phyloP scores from a whole-genome alignment of 2,329 filamentous ascomycete species.

The Penicillium olsonii region DNA sequence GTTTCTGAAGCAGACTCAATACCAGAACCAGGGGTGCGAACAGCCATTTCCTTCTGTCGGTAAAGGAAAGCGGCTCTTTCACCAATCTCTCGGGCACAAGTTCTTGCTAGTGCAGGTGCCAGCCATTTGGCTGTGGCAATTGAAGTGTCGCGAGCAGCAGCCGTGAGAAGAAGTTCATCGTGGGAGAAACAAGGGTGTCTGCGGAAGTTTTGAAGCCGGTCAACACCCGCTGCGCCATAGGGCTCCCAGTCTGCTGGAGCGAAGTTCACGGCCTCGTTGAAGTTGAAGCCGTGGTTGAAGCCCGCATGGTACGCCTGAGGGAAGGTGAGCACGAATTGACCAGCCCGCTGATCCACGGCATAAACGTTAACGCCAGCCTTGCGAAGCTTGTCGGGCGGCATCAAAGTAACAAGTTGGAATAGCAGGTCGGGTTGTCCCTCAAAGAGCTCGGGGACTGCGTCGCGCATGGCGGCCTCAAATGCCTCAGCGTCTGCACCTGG shows the following conservation, averaged over 20 bases:
- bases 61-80: constrained; percentile 69
- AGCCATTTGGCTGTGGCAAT: constrained; percentile 97
- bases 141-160: constrained; percentile 73
- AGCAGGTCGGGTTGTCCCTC: constrained; percentile 95
- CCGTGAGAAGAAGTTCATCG: constrained; percentile 89
- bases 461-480: constrained; percentile 92
- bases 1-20: constrained; percentile 45
- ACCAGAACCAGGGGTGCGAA: constrained; percentile 58
- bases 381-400: constrained; percentile 88
- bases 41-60: constrained; percentile 59
- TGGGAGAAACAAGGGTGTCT: constrained; percentile 96
- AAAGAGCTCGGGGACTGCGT: constrained; percentile 93
- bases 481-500: constrained; percentile 90
- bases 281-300: constrained; percentile 98
- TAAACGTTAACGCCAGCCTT: constrained; percentile 93
- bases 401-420: constrained; percentile 94
- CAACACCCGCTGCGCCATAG: constrained; percentile 81
- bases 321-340: constrained; percentile 95
- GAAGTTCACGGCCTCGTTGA: constrained; percentile 98
- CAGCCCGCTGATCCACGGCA: constrained; percentile 91
- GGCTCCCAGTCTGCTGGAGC: constrained; percentile 95
- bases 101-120: constrained; percentile 78
- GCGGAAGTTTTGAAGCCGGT: constrained; percentile 81
- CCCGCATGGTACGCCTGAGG: constrained; percentile 96
- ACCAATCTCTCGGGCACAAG: constrained; percentile 70